phyloP scores from a whole-genome alignment of 2,329 filamentous ascomycete genomes.

The Colletotrichum zoysiae region DNA sequence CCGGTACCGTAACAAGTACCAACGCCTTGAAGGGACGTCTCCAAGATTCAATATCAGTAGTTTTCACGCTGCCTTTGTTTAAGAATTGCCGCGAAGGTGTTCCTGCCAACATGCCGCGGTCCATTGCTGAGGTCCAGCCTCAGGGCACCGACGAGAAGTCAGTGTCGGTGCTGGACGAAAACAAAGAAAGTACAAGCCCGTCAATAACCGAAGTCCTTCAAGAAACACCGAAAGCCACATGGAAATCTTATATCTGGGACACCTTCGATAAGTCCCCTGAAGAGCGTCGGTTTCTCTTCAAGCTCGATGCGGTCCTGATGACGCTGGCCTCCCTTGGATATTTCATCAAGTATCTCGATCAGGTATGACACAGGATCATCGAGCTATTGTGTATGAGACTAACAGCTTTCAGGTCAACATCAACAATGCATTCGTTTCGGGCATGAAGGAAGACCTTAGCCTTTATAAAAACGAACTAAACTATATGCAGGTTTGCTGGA shows the following conservation, averaged over 20 bases:
- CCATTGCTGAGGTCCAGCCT: not conserved
- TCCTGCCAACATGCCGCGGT: constrained; percentile 3
- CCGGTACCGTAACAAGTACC: not conserved
- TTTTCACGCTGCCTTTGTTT: not conserved
- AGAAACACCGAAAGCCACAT: constrained; percentile 53
- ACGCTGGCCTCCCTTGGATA: constrained; percentile 49
- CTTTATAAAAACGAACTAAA: constrained; percentile 47
- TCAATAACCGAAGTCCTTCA: constrained; percentile 41
- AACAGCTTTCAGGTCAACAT: constrained; percentile 48
- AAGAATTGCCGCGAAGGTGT: not conserved
- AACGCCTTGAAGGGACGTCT: not conserved
- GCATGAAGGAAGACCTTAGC: constrained; percentile 45
- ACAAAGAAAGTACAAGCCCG: not conserved
- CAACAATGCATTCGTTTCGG: constrained; percentile 50
- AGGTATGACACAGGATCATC: constrained; percentile 14
- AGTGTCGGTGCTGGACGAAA: not conserved
- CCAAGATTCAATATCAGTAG: too few species aligned
- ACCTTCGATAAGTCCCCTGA: constrained; percentile 58
- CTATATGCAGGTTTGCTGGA: constrained; percentile 47
- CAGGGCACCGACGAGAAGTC: constrained; percentile 14
- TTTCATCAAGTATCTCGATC: constrained; percentile 45
- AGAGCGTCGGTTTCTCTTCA: constrained; percentile 56
- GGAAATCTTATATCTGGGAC: constrained; percentile 63
- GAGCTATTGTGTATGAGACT: not conserved
- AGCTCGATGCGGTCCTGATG: constrained; percentile 56